phyloP scores from a whole-genome alignment of 768 basidiomycete genomes.

The Pleurotus tuber-regium region DNA sequence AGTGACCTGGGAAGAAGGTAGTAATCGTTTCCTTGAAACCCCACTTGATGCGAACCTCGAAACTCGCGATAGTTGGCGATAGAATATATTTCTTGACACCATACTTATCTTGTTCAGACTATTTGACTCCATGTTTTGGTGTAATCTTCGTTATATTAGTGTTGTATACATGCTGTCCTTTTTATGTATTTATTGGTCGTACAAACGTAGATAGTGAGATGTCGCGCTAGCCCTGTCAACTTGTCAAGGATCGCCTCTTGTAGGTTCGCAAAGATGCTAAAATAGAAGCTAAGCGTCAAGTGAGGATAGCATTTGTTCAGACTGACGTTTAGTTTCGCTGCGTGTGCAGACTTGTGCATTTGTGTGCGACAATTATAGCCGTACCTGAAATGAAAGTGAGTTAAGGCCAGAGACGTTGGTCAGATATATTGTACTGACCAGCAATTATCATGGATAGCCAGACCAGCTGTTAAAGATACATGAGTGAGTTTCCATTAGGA shows the following conservation, averaged over 20 bases:
- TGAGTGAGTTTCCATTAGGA: background rate
- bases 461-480: slow-evolving; percentile 14
- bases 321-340: slow-evolving; percentile 9
- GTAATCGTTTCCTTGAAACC: slow-evolving; percentile 9
- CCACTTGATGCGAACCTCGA: too few relatives aligned
- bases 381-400: slow-evolving; percentile 21
- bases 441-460: slow-evolving; percentile 23
- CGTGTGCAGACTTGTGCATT: slow-evolving; percentile 23
- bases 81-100: too few relatives aligned
- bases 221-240: too few relatives aligned
- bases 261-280: slow-evolving; percentile 8
- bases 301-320: background rate
- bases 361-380: slow-evolving; percentile 34
- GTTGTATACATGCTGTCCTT: too few relatives aligned
- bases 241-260: slow-evolving; percentile 1
- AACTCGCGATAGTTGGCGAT: too few relatives aligned
- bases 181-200: too few relatives aligned
- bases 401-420: background rate
- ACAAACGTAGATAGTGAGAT: too few relatives aligned
- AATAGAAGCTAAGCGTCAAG: background rate
- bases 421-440: slow-evolving; percentile 21
- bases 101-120: too few relatives aligned
- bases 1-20: slow-evolving; percentile 56
- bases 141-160: too few relatives aligned
- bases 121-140: too few relatives aligned